Conservation (phyloP, 352 stramenopile genomes). For the Phytophthora podocarpi region DNA sequence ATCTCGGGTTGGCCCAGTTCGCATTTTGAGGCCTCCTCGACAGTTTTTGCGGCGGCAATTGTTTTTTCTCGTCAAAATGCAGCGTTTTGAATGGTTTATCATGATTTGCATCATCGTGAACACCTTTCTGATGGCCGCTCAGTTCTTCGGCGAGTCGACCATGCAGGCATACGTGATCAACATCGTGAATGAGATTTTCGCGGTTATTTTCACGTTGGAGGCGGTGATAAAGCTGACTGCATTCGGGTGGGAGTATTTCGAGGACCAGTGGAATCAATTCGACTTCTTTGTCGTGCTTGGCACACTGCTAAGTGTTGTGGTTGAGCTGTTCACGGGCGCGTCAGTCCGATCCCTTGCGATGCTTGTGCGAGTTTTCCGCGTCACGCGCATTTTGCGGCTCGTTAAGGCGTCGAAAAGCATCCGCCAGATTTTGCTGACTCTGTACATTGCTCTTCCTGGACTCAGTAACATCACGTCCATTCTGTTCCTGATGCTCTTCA, state of each 20-base stretch:
- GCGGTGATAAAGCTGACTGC: slow-evolving; percentile 87
- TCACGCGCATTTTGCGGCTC: slow-evolving; percentile 85
- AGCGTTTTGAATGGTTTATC: slow-evolving; percentile 89
- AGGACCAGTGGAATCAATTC: slow-evolving; percentile 89
- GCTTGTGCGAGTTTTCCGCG: slow-evolving; percentile 91
- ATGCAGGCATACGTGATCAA: slow-evolving; percentile 60
- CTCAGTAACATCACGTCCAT: slow-evolving; percentile 93
- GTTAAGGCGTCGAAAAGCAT: slow-evolving; percentile 90
- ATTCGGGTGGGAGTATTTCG: slow-evolving; percentile 83
- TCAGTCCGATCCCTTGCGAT: slow-evolving; percentile 81
- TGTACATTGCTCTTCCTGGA: slow-evolving; percentile 89
- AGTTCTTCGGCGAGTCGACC: slow-evolving; percentile 85
- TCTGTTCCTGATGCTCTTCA: slow-evolving; percentile 93
- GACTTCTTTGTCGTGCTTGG: slow-evolving; percentile 85
- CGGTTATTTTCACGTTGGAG: slow-evolving; percentile 89
- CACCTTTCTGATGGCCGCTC: slow-evolving; percentile 86
- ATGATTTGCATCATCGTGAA: slow-evolving; percentile 92
- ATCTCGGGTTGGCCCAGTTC: slow-evolving; percentile 66
- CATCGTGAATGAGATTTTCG: slow-evolving; percentile 88
- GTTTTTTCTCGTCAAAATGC: slow-evolving; percentile 71
- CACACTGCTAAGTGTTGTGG: slow-evolving; percentile 64
- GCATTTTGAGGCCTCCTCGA: slow-evolving; percentile 57
- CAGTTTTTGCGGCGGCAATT: slow-evolving; percentile 52
- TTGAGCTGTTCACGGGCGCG: slow-evolving; percentile 57
- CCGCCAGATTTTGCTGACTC: slow-evolving; percentile 89